Conservation (phyloP, 306 rosid species). For the Delonix regia region DNA sequence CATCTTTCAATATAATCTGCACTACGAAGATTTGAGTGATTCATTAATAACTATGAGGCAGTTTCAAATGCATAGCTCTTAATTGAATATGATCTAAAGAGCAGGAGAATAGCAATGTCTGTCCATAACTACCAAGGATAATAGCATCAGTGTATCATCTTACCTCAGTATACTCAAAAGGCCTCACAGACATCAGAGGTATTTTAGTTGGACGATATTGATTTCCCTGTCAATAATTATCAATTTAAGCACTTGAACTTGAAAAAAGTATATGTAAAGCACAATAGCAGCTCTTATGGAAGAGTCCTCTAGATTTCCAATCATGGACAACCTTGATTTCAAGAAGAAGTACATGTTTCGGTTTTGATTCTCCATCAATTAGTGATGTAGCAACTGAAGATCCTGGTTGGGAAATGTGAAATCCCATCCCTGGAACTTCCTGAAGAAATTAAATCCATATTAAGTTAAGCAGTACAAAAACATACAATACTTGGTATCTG, state of each 20-base stretch:
- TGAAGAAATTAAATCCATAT: conserved; percentile 48
- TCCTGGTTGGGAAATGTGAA: conserved; percentile 99
- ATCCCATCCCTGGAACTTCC: conserved; percentile 99
- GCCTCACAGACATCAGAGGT: conserved; percentile 90
- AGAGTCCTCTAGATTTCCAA: conserved; percentile 27
- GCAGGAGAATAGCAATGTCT: conserved; percentile 10
- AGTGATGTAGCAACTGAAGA: conserved; percentile 99
- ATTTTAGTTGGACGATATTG: conserved; percentile 98
- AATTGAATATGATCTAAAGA: conserved; percentile 10
- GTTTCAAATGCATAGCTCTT: conserved; percentile 24
- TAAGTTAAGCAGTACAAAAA: conserved; percentile 19
- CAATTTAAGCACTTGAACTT: conserved; percentile 27
- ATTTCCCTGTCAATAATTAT: conserved; percentile 67
- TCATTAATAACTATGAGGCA: conserved; percentile 32
- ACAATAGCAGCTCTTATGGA: conserved; percentile 28
- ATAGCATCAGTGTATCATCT: conserved; percentile 33
- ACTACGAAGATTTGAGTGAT: conserved; percentile 41
- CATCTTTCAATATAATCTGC: conserved; percentile 89
- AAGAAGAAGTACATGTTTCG: conserved; percentile 90
- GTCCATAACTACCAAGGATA: conserved; percentile 15
- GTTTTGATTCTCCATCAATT: conserved; percentile 98
- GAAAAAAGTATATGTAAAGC: neutral
- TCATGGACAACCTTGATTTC: conserved; percentile 83
- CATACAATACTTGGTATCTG: neutral
- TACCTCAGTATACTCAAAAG: conserved; percentile 95